Evolutionary conservation across 306 rosid species (phyloP), one percentile per base, ranked within the genome.

Genomic region (Quercus parvula): DNA sequence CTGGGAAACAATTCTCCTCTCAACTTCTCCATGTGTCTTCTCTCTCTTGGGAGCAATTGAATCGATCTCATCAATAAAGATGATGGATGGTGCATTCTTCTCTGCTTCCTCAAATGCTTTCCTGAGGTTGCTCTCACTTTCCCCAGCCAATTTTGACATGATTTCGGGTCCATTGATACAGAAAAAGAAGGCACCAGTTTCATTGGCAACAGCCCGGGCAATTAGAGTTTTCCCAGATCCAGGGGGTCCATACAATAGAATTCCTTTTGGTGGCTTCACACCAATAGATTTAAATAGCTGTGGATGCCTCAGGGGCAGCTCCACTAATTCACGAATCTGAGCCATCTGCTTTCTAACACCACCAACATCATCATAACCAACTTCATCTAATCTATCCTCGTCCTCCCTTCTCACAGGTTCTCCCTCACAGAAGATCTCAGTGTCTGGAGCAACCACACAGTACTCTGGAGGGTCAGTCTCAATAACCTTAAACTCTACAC

Each of bases 61-160:
- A 85, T 95, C 99, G 69, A 95, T 84, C 88, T 95, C 99, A 80
- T 95, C 99, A 56, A 95, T 91, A 71, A 95, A 95, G 64, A 95
- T 95, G 64, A 95, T 95, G 10, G 99, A 95, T 11, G 99, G 99
- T 24, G 99, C 99, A 90, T 95, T 95, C 91, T 95, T 95, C 86
- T 95, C 97, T 0, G 99, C 99, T 89, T 95, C 99, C 88, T 95
- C 98, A 76, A 95, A 95, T 81, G 99, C 99, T 87, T 95, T 93
- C 84, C 96, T 89, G 61, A 95, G 92, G 84, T 95, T 95, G 86
- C 98, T 95, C 80, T 95, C 98, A 87, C 98, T 95, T 86, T 95
- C 99, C 67, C 99, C 98, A 9, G 99, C 99, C 76, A 92, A 75
- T 61, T 92, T 95, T 8, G 99, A 95, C 99, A 95, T 92, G 81